These are phyloP conservation scores for Eutrema japonicum DNA, from an alignment of 345 rosid species.

Conservation along the genomic window DNA sequence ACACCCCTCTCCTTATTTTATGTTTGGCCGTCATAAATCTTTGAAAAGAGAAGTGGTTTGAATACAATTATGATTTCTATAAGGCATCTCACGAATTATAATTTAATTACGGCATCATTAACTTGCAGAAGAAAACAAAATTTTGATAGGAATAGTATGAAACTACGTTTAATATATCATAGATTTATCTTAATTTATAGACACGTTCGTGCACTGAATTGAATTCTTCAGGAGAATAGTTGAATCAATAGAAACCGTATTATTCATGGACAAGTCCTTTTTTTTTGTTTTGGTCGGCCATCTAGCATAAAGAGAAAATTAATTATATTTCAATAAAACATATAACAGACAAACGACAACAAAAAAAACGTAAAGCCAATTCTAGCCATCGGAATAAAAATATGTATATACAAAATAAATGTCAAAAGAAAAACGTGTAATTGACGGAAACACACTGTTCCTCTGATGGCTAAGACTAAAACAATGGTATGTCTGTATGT, in stretches of 20 bases:
- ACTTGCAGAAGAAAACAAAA: no score
- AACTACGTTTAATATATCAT: no score
- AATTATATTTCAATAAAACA: background rate
- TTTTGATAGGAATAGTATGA: no score
- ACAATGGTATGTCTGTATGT: background rate
- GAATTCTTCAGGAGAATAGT: slow-evolving; percentile 8
- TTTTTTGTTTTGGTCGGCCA: slow-evolving; percentile 41
- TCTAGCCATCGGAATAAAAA: slow-evolving; percentile 13
- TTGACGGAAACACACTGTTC: slow-evolving; percentile 31
- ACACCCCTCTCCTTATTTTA: no score
- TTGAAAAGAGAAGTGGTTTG: no score
- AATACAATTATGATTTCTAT: no score
- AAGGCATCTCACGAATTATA: no score
- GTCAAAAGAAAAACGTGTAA: slow-evolving; percentile 31
- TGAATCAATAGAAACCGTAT: slow-evolving; percentile 12
- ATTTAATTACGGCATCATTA: no score
- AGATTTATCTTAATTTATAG: slow-evolving; percentile 3
- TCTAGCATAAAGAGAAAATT: slow-evolving; percentile 11
- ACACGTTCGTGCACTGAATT: slow-evolving; percentile 16
- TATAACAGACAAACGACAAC: slow-evolving; percentile 21
- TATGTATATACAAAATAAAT: background rate
- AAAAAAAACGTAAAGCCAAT: background rate
- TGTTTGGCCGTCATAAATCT: no score
- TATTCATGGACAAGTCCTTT: slow-evolving; percentile 10
- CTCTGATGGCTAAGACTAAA: slow-evolving; percentile 27